Evolutionary conservation across 139 green algal species (phyloP).

Genomic region (Chlamydomonas incerta): DNA sequence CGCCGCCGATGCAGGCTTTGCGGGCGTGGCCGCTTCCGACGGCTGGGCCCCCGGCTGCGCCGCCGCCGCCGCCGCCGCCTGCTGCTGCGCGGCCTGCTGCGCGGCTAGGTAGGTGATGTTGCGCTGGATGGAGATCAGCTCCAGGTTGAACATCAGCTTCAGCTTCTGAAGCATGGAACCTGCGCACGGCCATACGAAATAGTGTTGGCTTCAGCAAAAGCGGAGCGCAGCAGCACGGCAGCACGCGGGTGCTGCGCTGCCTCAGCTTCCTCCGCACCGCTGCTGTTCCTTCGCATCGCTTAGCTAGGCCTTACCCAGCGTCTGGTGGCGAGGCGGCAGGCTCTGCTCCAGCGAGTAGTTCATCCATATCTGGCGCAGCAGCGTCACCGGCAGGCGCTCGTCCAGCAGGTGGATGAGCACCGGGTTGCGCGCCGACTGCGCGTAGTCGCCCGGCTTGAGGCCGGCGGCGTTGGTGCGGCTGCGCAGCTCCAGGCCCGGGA

Average conservation of each 20-base stretch:
- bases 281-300: too few relatives aligned
- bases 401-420: conserved; percentile 69
- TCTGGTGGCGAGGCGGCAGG: conserved; percentile 52
- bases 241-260: too few relatives aligned
- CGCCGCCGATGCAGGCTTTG: neutral
- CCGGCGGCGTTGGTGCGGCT: conserved; percentile 43
- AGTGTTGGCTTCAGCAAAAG: too few relatives aligned
- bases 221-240: too few relatives aligned
- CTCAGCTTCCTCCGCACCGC: too few relatives aligned
- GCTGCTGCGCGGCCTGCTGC: conserved; percentile 14
- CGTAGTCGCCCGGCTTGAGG: conserved; percentile 58
- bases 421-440: conserved; percentile 49
- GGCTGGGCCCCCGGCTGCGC: neutral
- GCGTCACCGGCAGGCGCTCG: conserved; percentile 54
- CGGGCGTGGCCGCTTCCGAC: neutral
- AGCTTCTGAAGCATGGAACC: conserved; percentile 63
- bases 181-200: neutral
- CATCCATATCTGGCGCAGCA: conserved; percentile 61
- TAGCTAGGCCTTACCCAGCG: conserved; percentile 50
- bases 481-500: conserved; percentile 58
- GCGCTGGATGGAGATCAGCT: conserved; percentile 54
- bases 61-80: too few relatives aligned
- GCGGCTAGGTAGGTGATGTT: conserved; percentile 27
- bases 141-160: conserved; percentile 65
- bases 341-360: conserved; percentile 59